Evolutionary conservation across 495 filamentous ascomycete genomes (phyloP), one percentile per base, ranked within the genome.

Genomic region (Sabuloglossum arenarium): DNA sequence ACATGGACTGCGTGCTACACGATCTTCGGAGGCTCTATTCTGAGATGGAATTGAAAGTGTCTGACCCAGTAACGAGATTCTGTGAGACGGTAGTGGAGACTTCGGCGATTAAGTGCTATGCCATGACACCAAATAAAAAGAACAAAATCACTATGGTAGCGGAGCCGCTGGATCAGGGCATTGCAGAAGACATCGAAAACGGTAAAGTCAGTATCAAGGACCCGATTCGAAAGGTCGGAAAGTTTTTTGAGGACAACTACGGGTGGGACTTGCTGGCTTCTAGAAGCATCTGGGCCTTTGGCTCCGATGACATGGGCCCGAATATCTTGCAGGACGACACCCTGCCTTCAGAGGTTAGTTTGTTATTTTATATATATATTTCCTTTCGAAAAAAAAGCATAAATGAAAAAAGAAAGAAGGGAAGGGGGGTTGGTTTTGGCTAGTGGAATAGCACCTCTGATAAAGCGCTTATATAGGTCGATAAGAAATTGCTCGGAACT

Each of bases 31-130:
- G 80, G 27, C 72, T 96, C 23, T 98, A 95, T 67, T 88, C 90
- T n/a, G 88, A 97, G 64, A 98, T 98, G 91, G 93, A 98, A 64
- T 79, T 97, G 68, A 94, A 95, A 69, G 87, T 98, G 49, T 98
- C 91, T 10, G 91, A 98, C 64, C 91, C 91, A 5, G 93, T 97
- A 21, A 96, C 93, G 25, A 79, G 91, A 29, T 98, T 98, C 73
- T 93, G 87, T 68, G 91, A 98, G 70, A 98, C 91, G 2, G 88
- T 94, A n/a, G 88, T 93, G 52, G 93, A 97, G 65, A 93, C 88
- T 53, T 94, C 86, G 21, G 88, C 90, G 28, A 95, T 94, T 57
- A 96, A 96, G 73, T 97, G 91, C 67, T 97, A 95, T 67, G 89
- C 91, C 11, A 78, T 94, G 61, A 98, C 91, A 3, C 91, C 91